phyloP scores from a whole-genome alignment of 164 flowering plant species.

The Magnolia changhungtana region DNA sequence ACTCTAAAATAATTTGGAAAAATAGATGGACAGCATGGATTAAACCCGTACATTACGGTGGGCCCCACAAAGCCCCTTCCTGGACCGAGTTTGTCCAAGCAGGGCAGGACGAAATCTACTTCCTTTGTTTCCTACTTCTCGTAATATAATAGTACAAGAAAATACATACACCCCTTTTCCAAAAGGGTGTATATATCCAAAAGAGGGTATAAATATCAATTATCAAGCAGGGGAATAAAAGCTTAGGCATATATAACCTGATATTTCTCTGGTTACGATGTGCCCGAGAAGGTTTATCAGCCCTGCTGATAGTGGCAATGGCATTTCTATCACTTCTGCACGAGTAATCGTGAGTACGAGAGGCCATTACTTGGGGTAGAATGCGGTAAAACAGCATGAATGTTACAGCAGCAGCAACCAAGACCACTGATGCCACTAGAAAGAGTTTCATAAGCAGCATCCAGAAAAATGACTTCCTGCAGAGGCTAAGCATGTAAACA shows the following conservation, averaged over 20 bases:
- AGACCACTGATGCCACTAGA: slow-evolving; percentile 17
- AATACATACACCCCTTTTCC: background rate
- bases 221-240: background rate
- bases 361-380: slow-evolving; percentile 32
- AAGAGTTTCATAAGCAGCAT: slow-evolving; percentile 38
- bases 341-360: slow-evolving; percentile 26
- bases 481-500: slow-evolving; percentile 40
- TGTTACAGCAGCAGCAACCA: slow-evolving; percentile 36
- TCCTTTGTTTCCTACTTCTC: too few species aligned
- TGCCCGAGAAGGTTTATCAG: slow-evolving; percentile 24
- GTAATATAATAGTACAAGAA: too few species aligned
- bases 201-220: background rate
- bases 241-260: slow-evolving; percentile 9
- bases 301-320: slow-evolving; percentile 17
- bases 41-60: too few species aligned
- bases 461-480: slow-evolving; percentile 58
- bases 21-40: too few species aligned
- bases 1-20: too few species aligned
- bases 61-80: too few species aligned
- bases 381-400: slow-evolving; percentile 32
- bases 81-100: too few species aligned
- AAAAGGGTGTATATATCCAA: background rate
- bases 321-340: slow-evolving; percentile 30
- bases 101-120: too few species aligned
- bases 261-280: slow-evolving; percentile 23